Evolutionary conservation across 164 flowering plant genomes (phyloP), one percentile per base, ranked within the genome.

Genomic region (Warburgia ugandensis): DNA sequence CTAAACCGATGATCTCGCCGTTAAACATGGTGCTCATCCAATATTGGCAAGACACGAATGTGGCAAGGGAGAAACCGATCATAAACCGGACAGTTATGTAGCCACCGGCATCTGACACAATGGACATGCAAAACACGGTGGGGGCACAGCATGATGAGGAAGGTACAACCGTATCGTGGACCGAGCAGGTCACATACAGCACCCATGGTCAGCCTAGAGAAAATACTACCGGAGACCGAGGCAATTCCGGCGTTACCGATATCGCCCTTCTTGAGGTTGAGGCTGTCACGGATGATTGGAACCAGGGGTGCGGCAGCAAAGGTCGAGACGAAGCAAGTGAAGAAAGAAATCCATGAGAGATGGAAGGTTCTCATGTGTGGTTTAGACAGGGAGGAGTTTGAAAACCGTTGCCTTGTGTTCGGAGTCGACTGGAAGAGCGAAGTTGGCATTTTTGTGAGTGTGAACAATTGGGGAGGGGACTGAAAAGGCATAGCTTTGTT

Each of bases 281-380:
- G 76, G 66, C 80, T 79, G 67, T 85, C 90, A 0, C 91, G 74
- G 31, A 85, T 83, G 59, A 85, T 76, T 41, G 95, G 95, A 16
- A 83, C 77, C 2, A 83, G 79, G 0, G 94, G 90, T 0, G 94
- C 83, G 0, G 85, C 85, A 0, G 90, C 87, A 30, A 85, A 85
- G 35, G 87, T 83, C 59, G 94, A 85, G 56, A 80, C 62, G 38
- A 81, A 79, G 47, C 86, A 79, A 3, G 84, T 68, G 78, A 77
- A 85, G 74, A 85, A 83, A 32, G 94, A 83, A 38, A 81, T 61
- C 85, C 86, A 83, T 0, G 81, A 69, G 13, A 83, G 73, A 55
- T 86, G 87, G 62, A 86, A 84, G 39, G 91, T 69, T 53, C 80
- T 65, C 95, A 86, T 86, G 73, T 81, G 86, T 16, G 92, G 92